Percentiles rank a stretch among this genome's conserved stretches.
Evolutionary conservation across 108 stramenopile genomes (phyloP).

Genomic region (Cyclotella kingstonii): DNA sequence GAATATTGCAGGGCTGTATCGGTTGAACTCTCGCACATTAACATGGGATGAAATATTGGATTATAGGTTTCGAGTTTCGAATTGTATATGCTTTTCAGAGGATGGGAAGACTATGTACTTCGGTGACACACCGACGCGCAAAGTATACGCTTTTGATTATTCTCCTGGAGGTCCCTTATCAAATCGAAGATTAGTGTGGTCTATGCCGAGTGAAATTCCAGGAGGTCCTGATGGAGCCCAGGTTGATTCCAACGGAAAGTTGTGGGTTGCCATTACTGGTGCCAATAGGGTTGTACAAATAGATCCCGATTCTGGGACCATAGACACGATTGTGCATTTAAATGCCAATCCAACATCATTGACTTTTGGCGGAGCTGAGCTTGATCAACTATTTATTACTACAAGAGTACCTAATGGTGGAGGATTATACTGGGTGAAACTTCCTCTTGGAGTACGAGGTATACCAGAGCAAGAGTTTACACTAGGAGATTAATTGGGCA

Average conservation of each 20-base stretch:
- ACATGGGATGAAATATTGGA: conserved; percentile 46
- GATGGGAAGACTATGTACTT: conserved; percentile 60
- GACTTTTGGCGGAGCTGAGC: conserved; percentile 61
- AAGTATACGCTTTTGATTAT: conserved; percentile 71
- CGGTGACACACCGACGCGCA: conserved; percentile 66
- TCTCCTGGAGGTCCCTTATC: conserved; percentile 26
- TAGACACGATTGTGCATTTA: conserved; percentile 53
- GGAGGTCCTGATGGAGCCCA: conserved; percentile 71
- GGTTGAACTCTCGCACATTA: conserved; percentile 29
- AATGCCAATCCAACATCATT: conserved; percentile 59
- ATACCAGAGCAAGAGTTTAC: conserved; percentile 68
- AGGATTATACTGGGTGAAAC: conserved; percentile 58
- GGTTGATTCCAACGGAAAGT: conserved; percentile 54
- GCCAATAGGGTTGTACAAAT: conserved; percentile 52
- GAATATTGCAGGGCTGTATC: conserved; percentile 60
- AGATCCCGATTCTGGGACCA: conserved; percentile 38
- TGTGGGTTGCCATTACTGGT: conserved; percentile 71
- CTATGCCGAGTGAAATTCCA: conserved; percentile 46
- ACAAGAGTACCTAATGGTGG: conserved; percentile 70
- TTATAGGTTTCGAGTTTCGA: conserved; percentile 59
- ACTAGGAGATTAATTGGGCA: no score
- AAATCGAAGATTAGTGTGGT: conserved; percentile 56
- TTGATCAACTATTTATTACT: conserved; percentile 70
- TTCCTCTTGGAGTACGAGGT: conserved; percentile 61
- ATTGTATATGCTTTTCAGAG: conserved; percentile 65